phyloP scores from a whole-genome alignment of 306 rosid species.

The Dalbergia cultrata region DNA sequence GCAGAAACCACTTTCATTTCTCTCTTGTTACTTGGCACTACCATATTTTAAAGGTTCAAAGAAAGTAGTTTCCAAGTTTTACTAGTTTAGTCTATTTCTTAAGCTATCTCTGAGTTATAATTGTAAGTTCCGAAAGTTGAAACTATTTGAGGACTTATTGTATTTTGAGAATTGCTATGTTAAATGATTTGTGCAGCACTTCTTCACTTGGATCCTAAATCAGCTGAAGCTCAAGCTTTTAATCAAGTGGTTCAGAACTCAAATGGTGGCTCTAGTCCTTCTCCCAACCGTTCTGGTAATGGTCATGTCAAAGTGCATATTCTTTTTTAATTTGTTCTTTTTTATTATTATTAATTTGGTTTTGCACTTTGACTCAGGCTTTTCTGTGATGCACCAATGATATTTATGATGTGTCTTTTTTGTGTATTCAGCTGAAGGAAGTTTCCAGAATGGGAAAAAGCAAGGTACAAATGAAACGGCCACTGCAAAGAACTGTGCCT shows the following conservation, averaged over 20 bases:
- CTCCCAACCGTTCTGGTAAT: constrained; percentile 56
- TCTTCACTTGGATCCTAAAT: constrained; percentile 69
- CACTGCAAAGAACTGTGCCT: constrained; percentile 13
- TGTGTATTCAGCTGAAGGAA: constrained; percentile 6
- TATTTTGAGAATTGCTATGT: background rate
- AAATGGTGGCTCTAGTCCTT: constrained; percentile 36
- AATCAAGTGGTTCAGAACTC: constrained; percentile 55
- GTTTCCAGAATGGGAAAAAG: constrained; percentile 10
- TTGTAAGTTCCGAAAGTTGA: background rate
- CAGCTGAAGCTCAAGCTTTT: constrained; percentile 72
- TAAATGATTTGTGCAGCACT: constrained; percentile 52
- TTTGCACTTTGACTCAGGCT: background rate
- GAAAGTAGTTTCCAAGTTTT: background rate
- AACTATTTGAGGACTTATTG: background rate
- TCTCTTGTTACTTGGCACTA: background rate
- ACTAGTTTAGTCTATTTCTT: background rate
- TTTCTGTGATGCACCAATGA: background rate
- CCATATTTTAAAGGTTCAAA: background rate
- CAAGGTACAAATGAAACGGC: background rate
- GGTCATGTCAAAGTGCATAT: background rate
- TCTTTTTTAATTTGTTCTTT: background rate
- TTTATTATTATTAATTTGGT: background rate
- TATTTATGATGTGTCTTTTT: background rate
- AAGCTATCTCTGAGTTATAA: background rate
- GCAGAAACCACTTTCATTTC: background rate